phyloP scores from a whole-genome alignment of 805 yeast species.

The Hemisphaericaspora nanyangensis region DNA sequence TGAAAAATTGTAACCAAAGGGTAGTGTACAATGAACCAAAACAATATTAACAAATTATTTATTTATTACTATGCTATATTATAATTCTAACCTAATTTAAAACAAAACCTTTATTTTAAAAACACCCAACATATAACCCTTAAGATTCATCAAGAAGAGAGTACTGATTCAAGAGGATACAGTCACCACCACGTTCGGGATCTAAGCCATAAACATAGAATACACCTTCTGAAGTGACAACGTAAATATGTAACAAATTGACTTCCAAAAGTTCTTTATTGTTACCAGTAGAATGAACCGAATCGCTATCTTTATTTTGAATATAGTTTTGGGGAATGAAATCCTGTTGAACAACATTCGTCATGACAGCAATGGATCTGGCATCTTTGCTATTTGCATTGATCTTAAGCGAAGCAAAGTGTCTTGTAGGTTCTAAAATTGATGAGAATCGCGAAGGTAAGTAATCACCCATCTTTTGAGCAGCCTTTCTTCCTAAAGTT shows the following conservation, averaged over 20 bases:
- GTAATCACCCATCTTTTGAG: slow-evolving; percentile 85
- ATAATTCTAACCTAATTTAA: no score
- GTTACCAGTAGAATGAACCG: slow-evolving; percentile 7
- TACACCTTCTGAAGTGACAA: slow-evolving; percentile 78
- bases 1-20: neutral
- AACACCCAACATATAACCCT: no score
- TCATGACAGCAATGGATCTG: slow-evolving; percentile 45
- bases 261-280: slow-evolving; percentile 21
- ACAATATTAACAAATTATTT: no score
- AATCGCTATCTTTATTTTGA: slow-evolving; percentile 9
- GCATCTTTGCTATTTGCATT: slow-evolving; percentile 36
- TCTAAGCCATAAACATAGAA: slow-evolving; percentile 79
- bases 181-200: slow-evolving; percentile 90
- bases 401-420: slow-evolving; percentile 83
- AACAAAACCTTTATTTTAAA: no score
- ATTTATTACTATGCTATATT: no score
- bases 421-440: slow-evolving; percentile 83
- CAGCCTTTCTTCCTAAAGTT: slow-evolving; percentile 72
- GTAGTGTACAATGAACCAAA: no score
- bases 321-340: slow-evolving; percentile 27
- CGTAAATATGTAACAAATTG: slow-evolving; percentile 49
- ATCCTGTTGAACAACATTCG: slow-evolving; percentile 27
- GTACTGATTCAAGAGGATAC: slow-evolving; percentile 72
- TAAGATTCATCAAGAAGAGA: slow-evolving; percentile 38
- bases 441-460: slow-evolving; percentile 78